Evolutionary conservation across 2,329 filamentous ascomycete species (phyloP), one percentile per base, ranked within the genome.

Genomic region (Hypomyces perniciosus): DNA sequence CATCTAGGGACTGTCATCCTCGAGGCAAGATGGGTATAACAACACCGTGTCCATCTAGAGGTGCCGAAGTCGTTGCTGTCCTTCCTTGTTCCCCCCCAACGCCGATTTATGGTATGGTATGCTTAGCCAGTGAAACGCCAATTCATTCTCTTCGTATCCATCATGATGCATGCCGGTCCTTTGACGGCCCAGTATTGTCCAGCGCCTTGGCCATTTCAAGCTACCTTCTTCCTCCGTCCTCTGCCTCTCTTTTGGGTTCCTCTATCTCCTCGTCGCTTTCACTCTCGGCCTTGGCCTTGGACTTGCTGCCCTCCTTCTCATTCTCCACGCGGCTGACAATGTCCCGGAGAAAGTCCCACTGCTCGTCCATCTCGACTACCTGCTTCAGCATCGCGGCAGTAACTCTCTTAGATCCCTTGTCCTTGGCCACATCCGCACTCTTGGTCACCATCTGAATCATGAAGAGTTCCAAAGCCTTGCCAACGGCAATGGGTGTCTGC

Each of bases 381-480:
- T 88, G 83, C 73, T 97, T 97, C 58, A 99, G 79, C 78, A 97
- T 95, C 51, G 85, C 78, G 2, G 91, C 89, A 12, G 90, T 90
- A 58, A 99, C 88, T 57, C 91, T 83, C 72, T 96, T 96, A 0
- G 89, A 91, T 56, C 85, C 88, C 66, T 88, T 89, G 54, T 86
- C 80, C 59, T 81, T 83, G 46, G 93, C 92, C 59, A 96, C 84
- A 47, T 86, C 82, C 44, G 93, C 90, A 51, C 91, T 90, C 66
- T 91, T 92, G 29, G 85, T 85, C 55, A 97, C 92, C 51, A 99
- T 79, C 39, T 89, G 85, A 56, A 97, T 90, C 93, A 99, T 99
- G 67, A 99, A 99, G 7, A 99, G 78, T 72, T 99, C 93, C 6
- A 99, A 78, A 12, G 93, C 93, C 74, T 96, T 96, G 59, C 89